Conservation (phyloP, 164 flowering plant genomes). For the Tetrastigma voinierianum region DNA sequence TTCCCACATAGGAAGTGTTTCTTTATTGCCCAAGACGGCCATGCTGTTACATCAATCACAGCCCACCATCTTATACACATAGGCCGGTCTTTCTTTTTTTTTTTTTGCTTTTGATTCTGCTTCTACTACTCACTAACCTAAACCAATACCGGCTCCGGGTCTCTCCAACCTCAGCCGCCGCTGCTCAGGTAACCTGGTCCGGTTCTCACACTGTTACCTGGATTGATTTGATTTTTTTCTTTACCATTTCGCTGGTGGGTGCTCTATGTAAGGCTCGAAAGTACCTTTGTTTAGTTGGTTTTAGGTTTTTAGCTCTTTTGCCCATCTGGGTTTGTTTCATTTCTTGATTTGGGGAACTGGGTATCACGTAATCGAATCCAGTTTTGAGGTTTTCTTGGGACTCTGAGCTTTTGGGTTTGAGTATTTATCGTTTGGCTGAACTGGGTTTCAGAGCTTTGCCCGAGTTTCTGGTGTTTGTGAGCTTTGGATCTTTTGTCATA, state of each 20-base stretch:
- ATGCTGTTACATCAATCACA: background rate
- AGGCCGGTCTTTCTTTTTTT: conserved; percentile 1
- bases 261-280: too few species aligned
- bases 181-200: background rate
- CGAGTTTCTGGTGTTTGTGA: too few species aligned
- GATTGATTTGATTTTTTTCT: background rate
- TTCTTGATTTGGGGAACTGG: conserved; percentile 10
- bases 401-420: background rate
- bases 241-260: too few species aligned
- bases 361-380: conserved; percentile 1
- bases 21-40: background rate
- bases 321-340: conserved; percentile 7
- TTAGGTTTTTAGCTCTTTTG: background rate
- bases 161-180: background rate
- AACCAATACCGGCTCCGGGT: background rate
- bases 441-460: too few species aligned
- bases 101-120: background rate
- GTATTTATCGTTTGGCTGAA: background rate
- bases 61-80: conserved; percentile 1
- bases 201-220: background rate
- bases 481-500: background rate
- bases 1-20: background rate
- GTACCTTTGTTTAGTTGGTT: too few species aligned
- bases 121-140: background rate
- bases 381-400: background rate